These are phyloP conservation scores for Decorospora gaudefroyi DNA, from an alignment of 2,329 filamentous ascomycete species.

Conservation along the genomic window DNA sequence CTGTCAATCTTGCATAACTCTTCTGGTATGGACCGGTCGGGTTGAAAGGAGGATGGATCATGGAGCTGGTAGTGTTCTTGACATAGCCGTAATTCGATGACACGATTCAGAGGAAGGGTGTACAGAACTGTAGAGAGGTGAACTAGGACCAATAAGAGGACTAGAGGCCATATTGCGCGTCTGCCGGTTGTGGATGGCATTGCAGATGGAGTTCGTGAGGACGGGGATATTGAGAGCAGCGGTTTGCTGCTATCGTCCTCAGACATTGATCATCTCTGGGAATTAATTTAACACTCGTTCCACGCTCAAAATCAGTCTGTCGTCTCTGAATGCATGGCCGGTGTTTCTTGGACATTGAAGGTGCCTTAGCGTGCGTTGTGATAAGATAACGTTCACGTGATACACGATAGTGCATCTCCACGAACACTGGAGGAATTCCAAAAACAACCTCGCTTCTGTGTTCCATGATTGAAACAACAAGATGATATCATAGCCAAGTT, in stretches of 20 bases:
- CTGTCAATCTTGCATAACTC: conserved; percentile 59
- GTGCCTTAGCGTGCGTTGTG: conserved; percentile 1
- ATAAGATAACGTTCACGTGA: conserved; percentile 18
- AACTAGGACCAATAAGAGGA: conserved; percentile 41
- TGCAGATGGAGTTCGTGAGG: conserved; percentile 14
- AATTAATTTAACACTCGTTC: background rate
- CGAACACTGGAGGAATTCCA: too few relatives aligned
- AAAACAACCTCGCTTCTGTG: too few relatives aligned
- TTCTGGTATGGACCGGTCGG: conserved; percentile 55
- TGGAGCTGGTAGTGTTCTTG: conserved; percentile 54
- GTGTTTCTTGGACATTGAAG: too few relatives aligned
- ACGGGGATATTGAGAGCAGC: conserved; percentile 8
- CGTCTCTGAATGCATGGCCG: background rate
- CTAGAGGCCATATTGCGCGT: conserved; percentile 33
- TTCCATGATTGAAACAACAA: too few relatives aligned
- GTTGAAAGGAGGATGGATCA: conserved; percentile 46
- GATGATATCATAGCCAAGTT: too few relatives aligned
- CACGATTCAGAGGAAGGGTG: conserved; percentile 45
- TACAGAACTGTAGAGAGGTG: conserved; percentile 43
- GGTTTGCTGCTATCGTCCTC: conserved; percentile 9
- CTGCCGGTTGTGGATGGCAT: background rate
- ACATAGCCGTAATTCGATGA: conserved; percentile 50
- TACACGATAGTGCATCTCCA: conserved; percentile 3
- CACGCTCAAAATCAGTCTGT: conserved; percentile 1
- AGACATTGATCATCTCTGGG: conserved; percentile 3